phyloP scores from a whole-genome alignment of 257 asterid genomes.

The Agastache rugosa region DNA sequence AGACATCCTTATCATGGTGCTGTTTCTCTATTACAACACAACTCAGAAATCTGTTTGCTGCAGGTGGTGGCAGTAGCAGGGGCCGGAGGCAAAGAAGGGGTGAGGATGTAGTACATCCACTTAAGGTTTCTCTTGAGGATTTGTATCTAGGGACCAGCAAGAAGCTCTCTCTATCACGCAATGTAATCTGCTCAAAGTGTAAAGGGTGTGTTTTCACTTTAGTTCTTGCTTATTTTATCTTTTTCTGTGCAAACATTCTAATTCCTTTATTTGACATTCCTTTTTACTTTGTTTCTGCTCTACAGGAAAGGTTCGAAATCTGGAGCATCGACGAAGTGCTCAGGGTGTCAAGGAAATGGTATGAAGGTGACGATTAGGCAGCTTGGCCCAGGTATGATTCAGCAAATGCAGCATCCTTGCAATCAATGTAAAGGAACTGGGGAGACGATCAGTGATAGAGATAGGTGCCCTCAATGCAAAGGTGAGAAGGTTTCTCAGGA shows the following conservation, averaged over 20 bases:
- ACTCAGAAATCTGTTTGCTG: background rate
- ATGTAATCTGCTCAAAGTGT: conserved; percentile 54
- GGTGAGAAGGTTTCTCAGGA: conserved; percentile 62
- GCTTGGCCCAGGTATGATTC: conserved; percentile 65
- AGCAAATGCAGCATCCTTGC: conserved; percentile 66
- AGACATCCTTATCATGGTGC: background rate
- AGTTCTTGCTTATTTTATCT: background rate
- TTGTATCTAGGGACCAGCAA: conserved; percentile 53
- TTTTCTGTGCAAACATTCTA: background rate
- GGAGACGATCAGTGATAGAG: conserved; percentile 55
- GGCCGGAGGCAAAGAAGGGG: conserved; percentile 63
- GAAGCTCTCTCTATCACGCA: conserved; percentile 63
- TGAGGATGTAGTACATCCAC: conserved; percentile 56
- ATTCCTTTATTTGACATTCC: background rate
- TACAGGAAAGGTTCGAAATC: conserved; percentile 61
- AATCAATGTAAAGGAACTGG: conserved; percentile 60
- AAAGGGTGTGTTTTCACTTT: conserved; percentile 42
- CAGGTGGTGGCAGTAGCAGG: conserved; percentile 63
- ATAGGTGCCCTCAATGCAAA: conserved; percentile 57
- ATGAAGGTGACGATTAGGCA: conserved; percentile 60
- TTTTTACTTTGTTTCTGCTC: background rate
- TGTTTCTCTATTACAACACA: background rate
- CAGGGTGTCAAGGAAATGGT: conserved; percentile 59
- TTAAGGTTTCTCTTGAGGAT: conserved; percentile 60
- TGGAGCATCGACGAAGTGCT: conserved; percentile 54